phyloP scores from a whole-genome alignment of 441 rosid genomes.

The Melastoma candidum region DNA sequence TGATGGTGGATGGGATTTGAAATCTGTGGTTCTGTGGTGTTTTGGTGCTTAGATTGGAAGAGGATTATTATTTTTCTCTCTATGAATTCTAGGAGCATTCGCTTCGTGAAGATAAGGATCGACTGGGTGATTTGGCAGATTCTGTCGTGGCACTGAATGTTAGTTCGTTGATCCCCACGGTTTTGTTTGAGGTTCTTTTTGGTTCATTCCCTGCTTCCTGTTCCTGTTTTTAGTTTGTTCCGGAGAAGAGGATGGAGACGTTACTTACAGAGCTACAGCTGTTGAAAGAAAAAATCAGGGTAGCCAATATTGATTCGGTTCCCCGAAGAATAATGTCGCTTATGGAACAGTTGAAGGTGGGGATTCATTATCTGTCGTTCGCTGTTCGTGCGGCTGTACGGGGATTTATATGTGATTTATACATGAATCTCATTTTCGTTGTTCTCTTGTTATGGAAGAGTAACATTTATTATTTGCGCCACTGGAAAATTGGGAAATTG shows the following conservation, averaged over 20 bases:
- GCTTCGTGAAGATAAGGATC: constrained; percentile 18
- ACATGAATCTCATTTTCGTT: no score
- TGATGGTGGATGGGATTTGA: no score
- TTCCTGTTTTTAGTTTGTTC: constrained; percentile 8
- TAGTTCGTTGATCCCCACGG: constrained; percentile 1
- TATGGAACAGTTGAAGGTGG: constrained; percentile 42
- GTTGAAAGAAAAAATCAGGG: constrained; percentile 33
- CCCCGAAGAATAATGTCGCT: constrained; percentile 37
- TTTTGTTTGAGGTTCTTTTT: constrained; percentile 4
- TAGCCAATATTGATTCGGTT: constrained; percentile 23
- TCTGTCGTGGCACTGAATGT: constrained; percentile 22
- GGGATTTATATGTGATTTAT: no score
- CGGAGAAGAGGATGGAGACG: constrained; percentile 34
- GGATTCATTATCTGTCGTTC: background rate
- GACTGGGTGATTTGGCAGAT: constrained; percentile 17
- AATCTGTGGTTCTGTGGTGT: no score
- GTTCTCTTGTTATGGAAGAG: no score
- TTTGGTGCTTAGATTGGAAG: no score
- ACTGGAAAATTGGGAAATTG: no score
- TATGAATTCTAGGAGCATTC: constrained; percentile 1
- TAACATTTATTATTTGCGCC: no score
- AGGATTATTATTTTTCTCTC: no score
- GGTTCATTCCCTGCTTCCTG: background rate
- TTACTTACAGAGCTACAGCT: constrained; percentile 25
- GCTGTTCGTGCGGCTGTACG: background rate